Base-by-base conservation (phyloP, 177 flowering plant genomes). In the Vitis hybrid region DNA sequence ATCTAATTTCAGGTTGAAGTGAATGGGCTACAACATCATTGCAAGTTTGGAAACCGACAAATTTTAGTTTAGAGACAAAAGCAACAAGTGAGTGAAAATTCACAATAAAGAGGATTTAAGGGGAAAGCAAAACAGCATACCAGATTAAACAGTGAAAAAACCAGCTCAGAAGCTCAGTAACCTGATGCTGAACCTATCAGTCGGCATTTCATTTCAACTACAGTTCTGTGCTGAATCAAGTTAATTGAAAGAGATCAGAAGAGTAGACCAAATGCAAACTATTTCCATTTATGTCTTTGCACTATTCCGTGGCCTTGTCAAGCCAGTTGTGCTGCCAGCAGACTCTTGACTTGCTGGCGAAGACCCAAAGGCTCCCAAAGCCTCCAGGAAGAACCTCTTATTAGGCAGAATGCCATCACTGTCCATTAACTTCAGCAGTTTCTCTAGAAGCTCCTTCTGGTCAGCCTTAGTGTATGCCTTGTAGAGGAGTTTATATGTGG, bases 401-500 rank as follows among this genome's bases (percentile, higher is more conserved):
- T 90, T 95, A 7, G 98, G 97, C 55, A 91, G 78, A 51, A 95
- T 86, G 15, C 94, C 97, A 75, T 84, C 91, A 76, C 62, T 75
- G 48, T 90, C 97, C 97, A 95, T 95, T 66, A 66, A 71, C 73
- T 76, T 80, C 65, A 89, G 73, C 82, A 93, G 68, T 50, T 86
- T 85, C 76, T 85, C 73, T 18, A 89, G 14, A 62, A 87, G 88
- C 74, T 91, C 92, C 73, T 89, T 93, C 88, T 76, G 74, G 75
- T 90, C 79, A 62, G 93, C 87, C 79, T 89, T 90, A 19, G 94
- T 90, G 78, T 87, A 93, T 21, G 93, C 93, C 78, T 83, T 95
- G 60, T 91, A 93, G 21, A 93, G 93, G 75, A 95, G 90, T 73
- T 91, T 93, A 76, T 91, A 95, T 5, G 98, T 91, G 5, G 98